Base-by-base conservation (phyloP, 164 flowering plant genomes). In the Liriodendron chinense region DNA sequence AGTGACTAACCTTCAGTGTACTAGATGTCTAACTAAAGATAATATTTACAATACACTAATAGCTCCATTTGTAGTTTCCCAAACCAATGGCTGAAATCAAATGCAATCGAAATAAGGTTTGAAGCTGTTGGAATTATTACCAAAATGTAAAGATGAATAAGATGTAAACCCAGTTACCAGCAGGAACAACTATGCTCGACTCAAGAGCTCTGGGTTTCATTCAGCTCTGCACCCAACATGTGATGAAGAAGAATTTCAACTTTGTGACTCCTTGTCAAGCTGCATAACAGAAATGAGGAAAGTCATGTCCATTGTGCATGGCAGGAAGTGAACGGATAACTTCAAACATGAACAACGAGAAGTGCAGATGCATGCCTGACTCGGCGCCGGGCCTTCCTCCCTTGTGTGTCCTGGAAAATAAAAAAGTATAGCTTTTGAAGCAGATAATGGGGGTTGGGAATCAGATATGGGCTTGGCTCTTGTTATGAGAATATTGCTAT, bases 221-320 rank as follows among this genome's bases (percentile, higher is more conserved):
- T 68, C 76, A 95, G 85, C 83, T 95, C 99, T 20, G 92, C 77
- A 69, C 99, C 90, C 79, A 95, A 78, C 88, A 95, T 95, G 49
- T 83, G 96, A 85, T 95, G 99, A 59, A 95, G 97, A 74, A 95
- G 96, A 9, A 70, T 64, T 77, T 95, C 97, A 69, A 95, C 92
- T 75, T 91, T 86, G 67, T 84, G 95, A 80, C 93, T 93, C 62
- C 97, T 81, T 20, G 89, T 75, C 14, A 90, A 75, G 69, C 98
- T 94, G 90, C 69, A 82, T 70, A 74, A 71, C 25, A 75, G 0
- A 64, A 34, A 43, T 26, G 14, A 22, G 53, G 10, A 9, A 72
- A 43, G 6, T 61, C 48, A 61, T 26, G 16, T 3, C 0, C 49
- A 16, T 56, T 9, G 26, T 72, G 13, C 43, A 61, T 28, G 50